Evolutionary conservation across 1,139 yeast genomes (phyloP).

Genomic region (Hyphopichia khmerensis): DNA sequence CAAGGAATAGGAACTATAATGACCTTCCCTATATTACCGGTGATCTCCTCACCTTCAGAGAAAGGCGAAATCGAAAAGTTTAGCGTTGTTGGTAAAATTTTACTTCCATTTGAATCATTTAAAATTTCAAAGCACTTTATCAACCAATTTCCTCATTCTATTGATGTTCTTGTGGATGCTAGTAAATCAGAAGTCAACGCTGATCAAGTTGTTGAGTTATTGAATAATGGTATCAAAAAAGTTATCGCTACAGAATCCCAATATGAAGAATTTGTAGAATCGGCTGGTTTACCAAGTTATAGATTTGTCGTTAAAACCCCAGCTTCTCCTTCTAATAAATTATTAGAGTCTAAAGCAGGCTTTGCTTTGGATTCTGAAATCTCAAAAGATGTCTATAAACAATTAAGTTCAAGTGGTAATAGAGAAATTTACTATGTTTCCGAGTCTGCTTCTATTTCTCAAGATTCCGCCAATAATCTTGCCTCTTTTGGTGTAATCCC

Average conservation of each 20-base stretch:
- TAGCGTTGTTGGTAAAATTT: slow-evolving; percentile 39
- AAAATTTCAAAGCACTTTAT: slow-evolving; percentile 35
- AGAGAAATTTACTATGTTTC: slow-evolving; percentile 37
- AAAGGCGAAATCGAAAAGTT: slow-evolving; percentile 23
- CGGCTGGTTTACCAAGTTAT: slow-evolving; percentile 59
- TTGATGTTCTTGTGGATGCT: slow-evolving; percentile 37
- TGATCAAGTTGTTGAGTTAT: slow-evolving; percentile 51
- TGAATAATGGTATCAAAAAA: slow-evolving; percentile 66
- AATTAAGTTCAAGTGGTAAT: slow-evolving; percentile 36
- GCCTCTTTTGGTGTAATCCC: slow-evolving; percentile 46
- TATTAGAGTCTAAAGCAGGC: slow-evolving; percentile 19
- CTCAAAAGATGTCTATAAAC: slow-evolving; percentile 17
- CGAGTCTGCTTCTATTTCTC: slow-evolving; percentile 15
- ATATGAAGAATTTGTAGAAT: slow-evolving; percentile 32
- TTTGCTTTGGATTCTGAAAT: slow-evolving; percentile 19
- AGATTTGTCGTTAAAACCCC: slow-evolving; percentile 47
- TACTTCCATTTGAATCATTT: slow-evolving; percentile 31
- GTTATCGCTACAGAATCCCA: slow-evolving; percentile 43
- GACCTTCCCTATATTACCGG: slow-evolving; percentile 51
- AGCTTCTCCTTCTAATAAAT: slow-evolving; percentile 11
- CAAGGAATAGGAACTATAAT: too few species aligned
- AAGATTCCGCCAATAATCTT: slow-evolving; percentile 26
- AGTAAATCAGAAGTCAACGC: slow-evolving; percentile 16
- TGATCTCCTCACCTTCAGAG: slow-evolving; percentile 22
- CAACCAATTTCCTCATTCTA: slow-evolving; percentile 30